Conservation (phyloP, 371 early-diverging fungal species). For the Encephalitozoon romaleae region DNA sequence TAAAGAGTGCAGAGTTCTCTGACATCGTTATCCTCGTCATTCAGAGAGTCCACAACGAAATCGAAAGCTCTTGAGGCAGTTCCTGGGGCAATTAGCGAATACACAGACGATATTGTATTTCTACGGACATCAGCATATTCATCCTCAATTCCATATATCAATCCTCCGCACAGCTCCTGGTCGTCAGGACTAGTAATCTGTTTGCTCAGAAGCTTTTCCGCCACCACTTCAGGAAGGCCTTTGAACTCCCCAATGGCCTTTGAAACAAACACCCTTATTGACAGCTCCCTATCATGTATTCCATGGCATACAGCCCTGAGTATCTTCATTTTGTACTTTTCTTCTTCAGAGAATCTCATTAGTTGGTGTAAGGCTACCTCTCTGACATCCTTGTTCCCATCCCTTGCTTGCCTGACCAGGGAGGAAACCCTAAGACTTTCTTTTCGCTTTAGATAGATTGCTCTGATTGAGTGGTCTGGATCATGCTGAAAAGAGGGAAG, state of each 20-base stretch:
- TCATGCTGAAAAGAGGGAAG: not conserved
- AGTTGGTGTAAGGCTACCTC: not conserved
- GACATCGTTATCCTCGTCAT: conserved; percentile 19
- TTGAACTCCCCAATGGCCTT: conserved; percentile 28
- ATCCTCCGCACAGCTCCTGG: conserved; percentile 23
- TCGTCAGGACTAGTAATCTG: not conserved
- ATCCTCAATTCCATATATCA: conserved; percentile 51
- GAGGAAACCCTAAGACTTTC: not conserved
- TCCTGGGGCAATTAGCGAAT: not conserved
- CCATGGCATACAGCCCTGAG: not conserved
- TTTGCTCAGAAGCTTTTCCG: conserved; percentile 7
- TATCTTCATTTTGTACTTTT: not conserved
- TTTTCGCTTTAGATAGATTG: not conserved
- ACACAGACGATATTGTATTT: conserved; percentile 28
- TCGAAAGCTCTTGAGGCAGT: not conserved
- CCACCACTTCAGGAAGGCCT: not conserved
- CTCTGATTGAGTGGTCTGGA: not conserved
- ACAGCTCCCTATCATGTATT: conserved; percentile 17
- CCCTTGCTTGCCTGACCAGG: conserved; percentile 1
- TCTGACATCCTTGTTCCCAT: conserved; percentile 30
- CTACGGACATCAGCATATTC: conserved; percentile 31
- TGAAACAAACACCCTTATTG: conserved; percentile 18
- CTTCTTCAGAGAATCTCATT: not conserved
- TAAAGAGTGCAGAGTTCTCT: not conserved
- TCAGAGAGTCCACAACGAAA: conserved; percentile 28